These are phyloP conservation scores for Phytophthora litchii DNA, from an alignment of 352 stramenopile species.

Conservation along the genomic window DNA sequence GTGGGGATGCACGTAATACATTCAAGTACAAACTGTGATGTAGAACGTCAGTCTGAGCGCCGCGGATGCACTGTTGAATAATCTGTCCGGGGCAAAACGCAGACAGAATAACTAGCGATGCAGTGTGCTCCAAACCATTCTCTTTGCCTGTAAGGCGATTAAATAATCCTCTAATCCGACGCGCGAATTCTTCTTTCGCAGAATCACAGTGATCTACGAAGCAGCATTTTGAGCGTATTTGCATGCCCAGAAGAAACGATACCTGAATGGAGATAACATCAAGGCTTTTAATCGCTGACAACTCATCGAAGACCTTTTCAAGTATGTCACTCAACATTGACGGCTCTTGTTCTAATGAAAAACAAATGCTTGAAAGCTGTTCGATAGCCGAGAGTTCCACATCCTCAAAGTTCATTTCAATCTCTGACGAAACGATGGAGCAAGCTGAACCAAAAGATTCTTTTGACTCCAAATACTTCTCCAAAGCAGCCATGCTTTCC, in stretches of 20 bases:
- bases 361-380: conserved; percentile 15
- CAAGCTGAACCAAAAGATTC: background rate
- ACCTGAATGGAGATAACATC: conserved; percentile 31
- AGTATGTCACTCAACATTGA: conserved; percentile 21
- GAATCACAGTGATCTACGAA: conserved; percentile 16
- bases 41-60: conserved; percentile 16
- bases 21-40: conserved; percentile 35
- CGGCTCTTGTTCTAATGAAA: background rate
- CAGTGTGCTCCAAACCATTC: conserved; percentile 12
- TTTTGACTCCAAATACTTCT: conserved; percentile 21
- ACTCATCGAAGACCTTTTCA: conserved; percentile 27
- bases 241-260: conserved; percentile 39
- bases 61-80: conserved; percentile 32
- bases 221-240: conserved; percentile 21
- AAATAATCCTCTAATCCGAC: conserved; percentile 29
- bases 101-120: conserved; percentile 27
- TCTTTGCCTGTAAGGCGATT: conserved; percentile 43
- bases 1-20: conserved; percentile 30
- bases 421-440: background rate
- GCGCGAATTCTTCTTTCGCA: conserved; percentile 17
- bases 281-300: conserved; percentile 17
- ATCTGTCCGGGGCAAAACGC: conserved; percentile 39
- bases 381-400: conserved; percentile 20
- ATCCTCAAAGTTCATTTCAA: conserved; percentile 8
- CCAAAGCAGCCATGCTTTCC: conserved; percentile 2